These are phyloP conservation scores for Stagonosporopsis rhizophila DNA, from an alignment of 2,329 filamentous ascomycete species.

Conservation along the genomic window DNA sequence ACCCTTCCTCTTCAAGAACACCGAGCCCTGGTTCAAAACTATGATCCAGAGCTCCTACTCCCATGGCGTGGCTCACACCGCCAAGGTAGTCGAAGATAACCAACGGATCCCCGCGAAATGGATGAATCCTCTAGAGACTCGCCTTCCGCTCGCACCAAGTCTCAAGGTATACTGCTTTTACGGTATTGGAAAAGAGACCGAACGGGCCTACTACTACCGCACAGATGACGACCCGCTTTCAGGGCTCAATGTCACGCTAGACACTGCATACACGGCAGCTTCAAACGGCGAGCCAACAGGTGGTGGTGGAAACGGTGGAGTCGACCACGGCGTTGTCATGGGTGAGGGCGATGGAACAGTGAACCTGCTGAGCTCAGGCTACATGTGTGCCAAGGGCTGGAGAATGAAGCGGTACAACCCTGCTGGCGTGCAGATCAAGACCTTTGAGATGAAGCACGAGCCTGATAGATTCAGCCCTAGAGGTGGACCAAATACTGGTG, in stretches of 20 bases:
- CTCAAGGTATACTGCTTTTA: conserved; percentile 99
- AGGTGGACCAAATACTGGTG: conserved; percentile 69
- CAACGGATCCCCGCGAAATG: conserved; percentile 70
- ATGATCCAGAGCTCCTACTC: conserved; percentile 81
- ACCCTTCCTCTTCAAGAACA: conserved; percentile 76
- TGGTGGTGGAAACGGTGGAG: conserved; percentile 32
- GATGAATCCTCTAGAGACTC: conserved; percentile 92
- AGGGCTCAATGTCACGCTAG: conserved; percentile 68
- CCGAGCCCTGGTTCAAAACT: conserved; percentile 84
- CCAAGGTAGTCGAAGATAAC: conserved; percentile 76
- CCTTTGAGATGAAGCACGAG: conserved; percentile 96
- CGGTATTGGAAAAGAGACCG: conserved; percentile 90
- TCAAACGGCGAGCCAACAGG: conserved; percentile 4
- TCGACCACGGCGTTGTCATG: conserved; percentile 91
- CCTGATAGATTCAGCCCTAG: conserved; percentile 90
- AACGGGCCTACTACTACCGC: conserved; percentile 91
- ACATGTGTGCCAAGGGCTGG: conserved; percentile 98
- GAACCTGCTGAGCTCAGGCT: conserved; percentile 87
- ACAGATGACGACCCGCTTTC: conserved; percentile 70
- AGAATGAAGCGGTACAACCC: conserved; percentile 93
- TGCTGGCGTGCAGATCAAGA: conserved; percentile 77
- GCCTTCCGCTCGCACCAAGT: conserved; percentile 83
- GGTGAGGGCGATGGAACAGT: conserved; percentile 97
- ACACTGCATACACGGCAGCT: conserved; percentile 57
- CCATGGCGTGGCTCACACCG: conserved; percentile 83